Evolutionary conservation across 768 basidiomycete genomes (phyloP).

Genomic region (Phanerochaete sordida): DNA sequence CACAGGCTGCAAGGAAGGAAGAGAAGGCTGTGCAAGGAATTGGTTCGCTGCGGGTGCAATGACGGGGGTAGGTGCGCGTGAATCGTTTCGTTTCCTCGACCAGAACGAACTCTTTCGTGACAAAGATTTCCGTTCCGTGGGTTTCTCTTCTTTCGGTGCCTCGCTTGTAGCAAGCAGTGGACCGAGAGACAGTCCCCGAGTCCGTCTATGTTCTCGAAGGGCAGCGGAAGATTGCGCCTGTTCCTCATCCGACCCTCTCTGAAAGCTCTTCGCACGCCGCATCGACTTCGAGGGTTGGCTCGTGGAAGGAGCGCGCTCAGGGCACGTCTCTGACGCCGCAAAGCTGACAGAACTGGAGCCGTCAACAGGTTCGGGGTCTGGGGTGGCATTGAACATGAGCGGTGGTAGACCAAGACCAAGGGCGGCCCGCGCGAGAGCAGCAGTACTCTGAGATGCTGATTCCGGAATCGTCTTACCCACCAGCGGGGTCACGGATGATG

Average conservation of each 20-base stretch:
- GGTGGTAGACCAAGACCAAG: conserved; percentile 58
- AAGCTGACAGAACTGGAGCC: conserved; percentile 52
- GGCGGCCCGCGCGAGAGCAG: conserved; percentile 52
- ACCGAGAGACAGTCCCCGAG: conserved; percentile 58
- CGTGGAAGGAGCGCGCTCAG: conserved; percentile 16
- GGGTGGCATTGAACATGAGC: conserved; percentile 38
- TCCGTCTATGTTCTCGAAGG: conserved; percentile 29
- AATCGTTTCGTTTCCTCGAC: conserved; percentile 44
- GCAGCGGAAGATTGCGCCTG: conserved; percentile 18
- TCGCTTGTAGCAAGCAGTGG: conserved; percentile 35
- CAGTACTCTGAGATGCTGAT: conserved; percentile 20
- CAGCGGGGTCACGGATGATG: neutral
- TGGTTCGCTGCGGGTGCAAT: conserved; percentile 22
- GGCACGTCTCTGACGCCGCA: conserved; percentile 24
- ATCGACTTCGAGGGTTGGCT: conserved; percentile 23
- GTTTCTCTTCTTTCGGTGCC: conserved; percentile 39
- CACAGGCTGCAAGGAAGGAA: conserved; percentile 38
- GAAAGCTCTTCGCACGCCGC: conserved; percentile 53
- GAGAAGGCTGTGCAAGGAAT: conserved; percentile 31
- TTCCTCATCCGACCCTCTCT: conserved; percentile 29
- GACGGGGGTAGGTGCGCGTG: conserved; percentile 24
- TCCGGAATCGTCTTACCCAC: neutral
- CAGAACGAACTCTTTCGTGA: conserved; percentile 67
- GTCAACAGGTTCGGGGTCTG: conserved; percentile 31
- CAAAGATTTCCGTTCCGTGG: conserved; percentile 36